A percentile compares a stretch with the other conserved stretches of the same genome.
Conservation (phyloP, 2,329 filamentous ascomycete species). For the Talaromyces verruculosus region DNA sequence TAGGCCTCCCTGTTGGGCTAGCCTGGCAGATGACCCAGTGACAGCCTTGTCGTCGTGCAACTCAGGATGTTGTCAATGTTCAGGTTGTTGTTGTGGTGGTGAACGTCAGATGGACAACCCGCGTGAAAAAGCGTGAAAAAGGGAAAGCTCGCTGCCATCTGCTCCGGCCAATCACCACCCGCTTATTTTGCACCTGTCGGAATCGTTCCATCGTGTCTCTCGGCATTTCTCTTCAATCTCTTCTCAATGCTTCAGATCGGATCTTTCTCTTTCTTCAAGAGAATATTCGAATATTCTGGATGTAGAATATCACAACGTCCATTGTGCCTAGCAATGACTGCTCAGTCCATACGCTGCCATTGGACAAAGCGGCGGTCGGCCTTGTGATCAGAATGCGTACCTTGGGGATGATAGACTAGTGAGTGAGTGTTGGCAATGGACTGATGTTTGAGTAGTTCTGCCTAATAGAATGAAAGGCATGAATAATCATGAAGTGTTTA, state of each 20-base stretch:
- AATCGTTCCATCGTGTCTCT: neutral
- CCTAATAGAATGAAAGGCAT: neutral
- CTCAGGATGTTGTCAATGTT: neutral
- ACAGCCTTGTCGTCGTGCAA: neutral
- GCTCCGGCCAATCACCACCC: conserved; percentile 13
- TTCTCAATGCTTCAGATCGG: neutral
- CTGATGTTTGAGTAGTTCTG: neutral
- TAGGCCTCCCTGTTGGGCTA: neutral
- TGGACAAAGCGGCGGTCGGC: neutral
- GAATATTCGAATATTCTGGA: neutral
- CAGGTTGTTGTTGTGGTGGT: neutral
- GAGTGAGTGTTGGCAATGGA: neutral
- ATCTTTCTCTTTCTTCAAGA: neutral
- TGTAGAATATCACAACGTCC: neutral
- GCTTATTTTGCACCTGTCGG: conserved; percentile 14
- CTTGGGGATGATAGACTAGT: conserved; percentile 25
- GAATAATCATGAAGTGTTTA: neutral
- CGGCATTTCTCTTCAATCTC: neutral
- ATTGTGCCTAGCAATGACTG: neutral
- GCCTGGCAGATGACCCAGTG: neutral
- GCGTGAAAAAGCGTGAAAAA: conserved; percentile 20
- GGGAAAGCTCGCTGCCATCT: conserved; percentile 5
- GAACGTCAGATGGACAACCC: conserved; percentile 10
- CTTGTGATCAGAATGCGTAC: conserved; percentile 24
- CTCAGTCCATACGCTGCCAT: neutral